Conservation (phyloP, 1,139 yeast genomes). For the Geotrichum candidum region DNA sequence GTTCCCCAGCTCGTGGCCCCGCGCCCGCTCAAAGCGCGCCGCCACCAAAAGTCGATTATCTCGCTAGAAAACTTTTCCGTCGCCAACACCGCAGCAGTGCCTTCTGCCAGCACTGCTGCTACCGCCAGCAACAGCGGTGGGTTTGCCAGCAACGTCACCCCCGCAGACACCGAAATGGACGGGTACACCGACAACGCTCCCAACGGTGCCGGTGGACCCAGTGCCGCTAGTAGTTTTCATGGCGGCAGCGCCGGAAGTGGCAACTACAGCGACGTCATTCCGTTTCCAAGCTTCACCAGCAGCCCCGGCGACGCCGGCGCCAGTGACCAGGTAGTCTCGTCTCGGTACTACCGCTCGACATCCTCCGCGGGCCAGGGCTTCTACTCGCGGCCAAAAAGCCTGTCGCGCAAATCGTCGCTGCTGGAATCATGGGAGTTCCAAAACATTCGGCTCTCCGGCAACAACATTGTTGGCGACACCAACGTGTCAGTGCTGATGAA, state of each 20-base stretch:
- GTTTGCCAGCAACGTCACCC: neutral
- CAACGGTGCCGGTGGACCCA: neutral
- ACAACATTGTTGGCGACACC: slow-evolving; percentile 17
- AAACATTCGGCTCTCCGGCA: slow-evolving; percentile 15
- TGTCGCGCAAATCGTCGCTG: slow-evolving; percentile 16
- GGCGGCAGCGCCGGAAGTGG: neutral
- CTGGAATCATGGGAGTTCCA: slow-evolving; percentile 20
- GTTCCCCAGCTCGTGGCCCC: slow-evolving; percentile 21
- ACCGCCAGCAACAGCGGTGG: neutral
- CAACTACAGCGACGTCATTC: slow-evolving; percentile 12
- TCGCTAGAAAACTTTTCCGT: slow-evolving; percentile 20
- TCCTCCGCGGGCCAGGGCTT: neutral
- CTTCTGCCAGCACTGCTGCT: neutral
- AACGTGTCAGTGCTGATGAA: slow-evolving; percentile 16
- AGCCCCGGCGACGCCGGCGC: neutral
- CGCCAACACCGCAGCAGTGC: neutral
- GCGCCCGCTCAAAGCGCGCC: slow-evolving; percentile 23
- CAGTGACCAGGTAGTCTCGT: neutral
- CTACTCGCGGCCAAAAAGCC: slow-evolving; percentile 8
- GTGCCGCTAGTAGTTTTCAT: neutral
- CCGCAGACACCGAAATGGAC: neutral
- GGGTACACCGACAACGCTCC: neutral
- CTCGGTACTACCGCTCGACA: slow-evolving; percentile 1
- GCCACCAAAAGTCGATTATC: slow-evolving; percentile 23
- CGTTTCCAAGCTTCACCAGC: slow-evolving; percentile 13